A percentile compares a stretch with the other conserved stretches of the same genome.
phyloP scores from a whole-genome alignment of 148 eudicot species.

The Persicaria maculosa region DNA sequence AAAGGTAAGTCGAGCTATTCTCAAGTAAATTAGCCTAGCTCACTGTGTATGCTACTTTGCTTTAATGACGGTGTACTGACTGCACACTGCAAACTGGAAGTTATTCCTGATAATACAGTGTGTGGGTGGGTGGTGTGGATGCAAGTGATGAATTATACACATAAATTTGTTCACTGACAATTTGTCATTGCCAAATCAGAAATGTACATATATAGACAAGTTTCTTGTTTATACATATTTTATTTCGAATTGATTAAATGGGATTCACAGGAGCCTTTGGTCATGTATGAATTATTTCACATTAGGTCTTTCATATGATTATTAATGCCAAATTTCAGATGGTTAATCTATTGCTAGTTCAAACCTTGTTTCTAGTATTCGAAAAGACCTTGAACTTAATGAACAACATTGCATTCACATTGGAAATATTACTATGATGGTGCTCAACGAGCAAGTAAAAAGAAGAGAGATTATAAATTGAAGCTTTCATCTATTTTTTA shows the following conservation, averaged over 20 bases:
- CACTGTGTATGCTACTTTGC: neutral
- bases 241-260: too few species aligned
- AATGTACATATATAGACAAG: neutral
- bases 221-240: neutral
- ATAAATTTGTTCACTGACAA: neutral
- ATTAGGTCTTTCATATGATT: neutral
- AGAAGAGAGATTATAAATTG: neutral
- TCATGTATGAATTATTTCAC: neutral
- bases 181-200: neutral
- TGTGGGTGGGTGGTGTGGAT: neutral
- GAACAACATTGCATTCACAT: neutral
- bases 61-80: neutral
- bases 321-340: neutral
- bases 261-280: too few species aligned
- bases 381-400: neutral
- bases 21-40: neutral
- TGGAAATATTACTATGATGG: neutral
- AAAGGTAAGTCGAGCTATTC: constrained; percentile 40
- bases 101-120: neutral
- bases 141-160: neutral
- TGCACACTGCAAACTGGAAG: neutral
- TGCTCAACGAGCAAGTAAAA: neutral
- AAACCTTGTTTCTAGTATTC: too few species aligned
- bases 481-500: neutral
- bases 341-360: neutral